Base-by-base conservation (phyloP, 1,284 basidiomycete species). In the Apiotrichum gracile region DNA sequence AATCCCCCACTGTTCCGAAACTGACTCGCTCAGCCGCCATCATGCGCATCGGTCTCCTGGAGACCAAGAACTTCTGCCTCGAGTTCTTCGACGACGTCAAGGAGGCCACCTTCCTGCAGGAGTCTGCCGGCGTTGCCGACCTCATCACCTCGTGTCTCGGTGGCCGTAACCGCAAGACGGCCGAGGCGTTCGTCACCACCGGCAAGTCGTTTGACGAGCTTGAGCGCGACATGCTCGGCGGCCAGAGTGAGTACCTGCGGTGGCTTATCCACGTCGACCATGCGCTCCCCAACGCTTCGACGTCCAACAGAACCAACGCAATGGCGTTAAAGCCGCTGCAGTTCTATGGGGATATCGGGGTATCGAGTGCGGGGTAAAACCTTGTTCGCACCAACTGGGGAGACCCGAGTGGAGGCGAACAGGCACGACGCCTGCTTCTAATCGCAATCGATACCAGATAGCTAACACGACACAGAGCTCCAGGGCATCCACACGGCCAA, bases 121-220 rank as follows among this genome's bases (percentile, higher is more conserved):
- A 78, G 70, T 77, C 62, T 41, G 79, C 80, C 1, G 81, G 81
- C 42, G 74, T 82, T 24, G 81, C 80, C 9, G 81, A 82, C 69
- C 69, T 82, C 26, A 82, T 82, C 66, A 82, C 81, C 5, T 80
- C 79, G 9, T 81, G 79, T 59, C 72, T 81, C 21, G 80, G 80
- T 21, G 81, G 81, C 4, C 69, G 81, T 39, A 82, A 82, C 66
- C 70, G 77, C 51, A 77, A 78, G 65, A 62, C 61, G 39, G 74
- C 75, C 6, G 69, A 67, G 57, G 81, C 80, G 0, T 82, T 80
- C 59, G 80, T 80, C 27, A 77, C 69, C 59, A 77, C 75, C 12
- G 73, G 76, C 49, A 57, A 77, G 73, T 57, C 74, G 2, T 82
- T 82, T 51, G 75, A 79, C 37, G 70, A 75, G 49, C 71, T 82